Percentiles rank a stretch among this genome's conserved stretches.
Evolutionary conservation across 2,329 filamentous ascomycete species (phyloP).

Genomic region (Thelonectria discophora): DNA sequence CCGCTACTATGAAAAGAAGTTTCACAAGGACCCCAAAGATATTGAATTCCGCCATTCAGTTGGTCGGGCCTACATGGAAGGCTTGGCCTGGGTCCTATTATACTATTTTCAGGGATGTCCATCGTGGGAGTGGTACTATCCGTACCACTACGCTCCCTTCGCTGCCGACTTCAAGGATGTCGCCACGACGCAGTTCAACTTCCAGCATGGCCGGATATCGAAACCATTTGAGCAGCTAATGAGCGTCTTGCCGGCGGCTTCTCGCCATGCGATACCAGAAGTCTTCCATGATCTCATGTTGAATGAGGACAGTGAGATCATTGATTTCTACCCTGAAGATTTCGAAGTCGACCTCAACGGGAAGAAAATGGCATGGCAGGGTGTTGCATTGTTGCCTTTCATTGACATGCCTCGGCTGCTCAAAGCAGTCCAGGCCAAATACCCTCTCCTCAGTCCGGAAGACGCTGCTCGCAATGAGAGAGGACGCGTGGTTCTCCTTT

Average conservation of each 20-base stretch:
- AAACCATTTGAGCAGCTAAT: conserved; percentile 96
- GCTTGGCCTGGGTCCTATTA: conserved; percentile 90
- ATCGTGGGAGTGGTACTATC: conserved; percentile 99
- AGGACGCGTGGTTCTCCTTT: conserved; percentile 82
- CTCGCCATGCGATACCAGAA: conserved; percentile 87
- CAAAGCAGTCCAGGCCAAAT: conserved; percentile 82
- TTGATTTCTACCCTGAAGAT: conserved; percentile 96
- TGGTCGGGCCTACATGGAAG: conserved; percentile 90
- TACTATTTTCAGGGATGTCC: conserved; percentile 99
- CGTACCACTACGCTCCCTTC: conserved; percentile 98
- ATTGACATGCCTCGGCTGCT: conserved; percentile 92
- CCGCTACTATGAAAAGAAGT: conserved; percentile 97
- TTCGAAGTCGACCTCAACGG: conserved; percentile 95
- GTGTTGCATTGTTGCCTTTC: conserved; percentile 90
- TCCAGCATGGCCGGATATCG: conserved; percentile 86
- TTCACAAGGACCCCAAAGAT: conserved; percentile 82
- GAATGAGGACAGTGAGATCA: conserved; percentile 85
- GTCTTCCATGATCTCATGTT: conserved; percentile 93
- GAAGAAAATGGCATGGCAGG: conserved; percentile 99
- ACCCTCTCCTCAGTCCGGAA: conserved; percentile 78
- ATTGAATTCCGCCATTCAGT: conserved; percentile 89
- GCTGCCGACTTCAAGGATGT: conserved; percentile 93
- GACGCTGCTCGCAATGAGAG: conserved; percentile 81
- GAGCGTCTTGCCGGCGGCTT: conserved; percentile 94
- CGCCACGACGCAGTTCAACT: conserved; percentile 78